These are phyloP conservation scores for Gleditsia sinensis DNA, from an alignment of 306 rosid genomes.

Conservation along the genomic window DNA sequence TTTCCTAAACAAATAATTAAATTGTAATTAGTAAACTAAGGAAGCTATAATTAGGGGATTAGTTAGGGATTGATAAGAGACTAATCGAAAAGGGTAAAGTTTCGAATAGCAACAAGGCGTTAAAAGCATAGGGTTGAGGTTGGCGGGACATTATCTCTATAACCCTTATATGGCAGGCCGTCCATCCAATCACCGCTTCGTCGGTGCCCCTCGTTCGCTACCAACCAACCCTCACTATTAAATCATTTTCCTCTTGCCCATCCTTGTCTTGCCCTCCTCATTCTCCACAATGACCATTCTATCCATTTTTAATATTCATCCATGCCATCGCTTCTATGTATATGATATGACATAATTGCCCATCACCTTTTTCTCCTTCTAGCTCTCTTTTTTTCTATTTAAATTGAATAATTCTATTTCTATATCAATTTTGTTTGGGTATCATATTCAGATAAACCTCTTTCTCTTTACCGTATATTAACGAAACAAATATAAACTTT, in stretches of 20 bases:
- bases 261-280: constrained; percentile 19
- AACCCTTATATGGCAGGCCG: constrained; percentile 45
- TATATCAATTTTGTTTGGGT: too few relatives aligned
- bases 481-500: too few relatives aligned
- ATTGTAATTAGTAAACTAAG: neutral
- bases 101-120: neutral
- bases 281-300: constrained; percentile 9
- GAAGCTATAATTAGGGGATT: neutral
- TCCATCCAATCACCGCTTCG: constrained; percentile 68
- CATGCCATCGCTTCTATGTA: neutral
- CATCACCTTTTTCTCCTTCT: neutral
- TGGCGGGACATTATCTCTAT: constrained; percentile 48
- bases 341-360: constrained; percentile 25
- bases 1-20: neutral
- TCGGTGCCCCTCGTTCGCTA: constrained; percentile 68
- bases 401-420: too few relatives aligned
- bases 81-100: neutral
- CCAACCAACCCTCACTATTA: constrained; percentile 58
- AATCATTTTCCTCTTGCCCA: constrained; percentile 29
- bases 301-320: constrained; percentile 6
- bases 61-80: neutral
- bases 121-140: constrained; percentile 22
- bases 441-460: too few relatives aligned
- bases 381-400: too few relatives aligned
- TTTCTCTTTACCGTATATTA: too few relatives aligned